Percentiles rank a stretch among this genome's conserved stretches.
Evolutionary conservation across 306 rosid genomes (phyloP).

Genomic region (Inga oerstediana): DNA sequence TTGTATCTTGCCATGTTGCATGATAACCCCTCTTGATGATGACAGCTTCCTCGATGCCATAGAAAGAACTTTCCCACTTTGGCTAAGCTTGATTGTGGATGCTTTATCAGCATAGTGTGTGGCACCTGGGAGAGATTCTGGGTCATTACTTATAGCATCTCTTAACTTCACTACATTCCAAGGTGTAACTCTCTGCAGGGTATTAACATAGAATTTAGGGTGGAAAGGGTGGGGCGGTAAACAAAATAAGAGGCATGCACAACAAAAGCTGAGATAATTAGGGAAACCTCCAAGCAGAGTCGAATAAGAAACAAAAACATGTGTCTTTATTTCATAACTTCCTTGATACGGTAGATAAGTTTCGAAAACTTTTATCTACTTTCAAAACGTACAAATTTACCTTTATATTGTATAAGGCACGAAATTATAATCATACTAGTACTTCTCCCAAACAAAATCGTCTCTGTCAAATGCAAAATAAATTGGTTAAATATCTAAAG

Average conservation of each 20-base stretch:
- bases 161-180: constrained; percentile 80
- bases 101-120: constrained; percentile 71
- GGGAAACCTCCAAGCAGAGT: constrained; percentile 19
- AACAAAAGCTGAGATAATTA: not conserved
- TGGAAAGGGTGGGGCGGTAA: not conserved
- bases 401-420: not conserved
- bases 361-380: not conserved
- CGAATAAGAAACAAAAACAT: constrained; percentile 16
- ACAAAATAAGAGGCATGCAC: constrained; percentile 29
- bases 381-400: not conserved
- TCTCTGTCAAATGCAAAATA: constrained; percentile 5
- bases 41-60: constrained; percentile 64
- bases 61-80: constrained; percentile 48
- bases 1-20: constrained; percentile 57
- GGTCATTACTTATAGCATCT: constrained; percentile 73
- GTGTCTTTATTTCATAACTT: not conserved
- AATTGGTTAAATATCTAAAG: not conserved
- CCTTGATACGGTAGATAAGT: not conserved
- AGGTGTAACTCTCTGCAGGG: constrained; percentile 82
- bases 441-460: not conserved
- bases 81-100: constrained; percentile 50
- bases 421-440: not conserved
- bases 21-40: constrained; percentile 74
- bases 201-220: constrained; percentile 20
- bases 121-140: constrained; percentile 89